Evolutionary conservation across 495 filamentous ascomycete genomes (phyloP).

Genomic region (Alectoria sarmentosa): DNA sequence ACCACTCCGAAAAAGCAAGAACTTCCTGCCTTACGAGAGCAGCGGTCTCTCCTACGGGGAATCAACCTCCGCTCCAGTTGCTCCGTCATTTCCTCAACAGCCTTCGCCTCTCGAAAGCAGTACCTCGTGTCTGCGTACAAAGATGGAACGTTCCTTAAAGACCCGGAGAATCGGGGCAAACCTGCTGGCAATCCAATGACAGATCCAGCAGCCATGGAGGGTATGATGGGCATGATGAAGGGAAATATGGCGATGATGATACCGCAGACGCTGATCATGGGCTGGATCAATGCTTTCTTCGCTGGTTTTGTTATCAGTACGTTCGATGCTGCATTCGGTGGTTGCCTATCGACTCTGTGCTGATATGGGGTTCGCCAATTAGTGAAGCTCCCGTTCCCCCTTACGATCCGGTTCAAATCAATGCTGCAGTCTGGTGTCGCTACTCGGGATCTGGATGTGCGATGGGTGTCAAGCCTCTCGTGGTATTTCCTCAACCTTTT

Average conservation of each 20-base stretch:
- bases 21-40: conserved; percentile 71
- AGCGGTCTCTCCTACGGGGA: conserved; percentile 78
- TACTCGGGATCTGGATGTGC: conserved; percentile 90
- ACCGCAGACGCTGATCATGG: conserved; percentile 97
- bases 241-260: conserved; percentile 99
- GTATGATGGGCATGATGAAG: conserved; percentile 99
- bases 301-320: conserved; percentile 93
- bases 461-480: conserved; percentile 96
- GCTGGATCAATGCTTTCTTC: conserved; percentile 99
- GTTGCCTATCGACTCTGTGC: neutral
- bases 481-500: conserved; percentile 99
- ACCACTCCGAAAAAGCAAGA: conserved; percentile 75
- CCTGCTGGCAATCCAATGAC: conserved; percentile 91
- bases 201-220: conserved; percentile 96
- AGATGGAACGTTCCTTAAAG: conserved; percentile 79
- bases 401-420: conserved; percentile 97
- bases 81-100: conserved; percentile 60
- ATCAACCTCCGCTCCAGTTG: conserved; percentile 78
- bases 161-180: conserved; percentile 76
- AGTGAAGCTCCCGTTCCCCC: conserved; percentile 98
- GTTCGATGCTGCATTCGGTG: conserved; percentile 27
- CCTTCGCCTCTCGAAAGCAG: conserved; percentile 72
- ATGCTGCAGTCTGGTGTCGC: conserved; percentile 97
- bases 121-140: conserved; percentile 74
- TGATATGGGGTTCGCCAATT: neutral